Conservation (phyloP, 225 moss, liverwort and hornwort species). For the Takakia lepidozioides region DNA sequence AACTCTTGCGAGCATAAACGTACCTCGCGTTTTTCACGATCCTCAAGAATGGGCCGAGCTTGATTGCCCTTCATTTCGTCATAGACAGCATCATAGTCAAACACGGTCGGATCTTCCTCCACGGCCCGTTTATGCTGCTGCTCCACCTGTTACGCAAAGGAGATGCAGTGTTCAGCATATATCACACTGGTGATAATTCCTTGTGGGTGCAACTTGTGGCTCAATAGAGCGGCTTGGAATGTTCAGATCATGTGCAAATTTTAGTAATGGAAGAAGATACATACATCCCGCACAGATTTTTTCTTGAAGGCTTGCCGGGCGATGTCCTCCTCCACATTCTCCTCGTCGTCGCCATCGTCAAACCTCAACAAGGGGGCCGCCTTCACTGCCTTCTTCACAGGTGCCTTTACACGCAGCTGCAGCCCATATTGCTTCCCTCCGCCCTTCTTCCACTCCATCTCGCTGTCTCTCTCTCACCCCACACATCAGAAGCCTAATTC, state of each 20-base stretch:
- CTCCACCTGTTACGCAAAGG: constrained; percentile 48
- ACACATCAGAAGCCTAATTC: too few relatives aligned
- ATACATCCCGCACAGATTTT: constrained; percentile 71
- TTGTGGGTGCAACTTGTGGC: too few relatives aligned
- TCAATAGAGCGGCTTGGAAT: too few relatives aligned
- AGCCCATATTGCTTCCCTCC: constrained; percentile 52
- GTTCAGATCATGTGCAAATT: too few relatives aligned
- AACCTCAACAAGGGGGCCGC: constrained; percentile 35
- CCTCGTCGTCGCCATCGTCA: constrained; percentile 46
- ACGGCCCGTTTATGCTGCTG: constrained; percentile 71
- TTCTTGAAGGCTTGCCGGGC: constrained; percentile 94
- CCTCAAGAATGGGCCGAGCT: constrained; percentile 79
- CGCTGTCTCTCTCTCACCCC: not conserved
- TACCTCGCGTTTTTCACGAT: constrained; percentile 90
- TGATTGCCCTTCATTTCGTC: constrained; percentile 97
- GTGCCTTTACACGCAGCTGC: constrained; percentile 48
- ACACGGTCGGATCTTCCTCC: constrained; percentile 73
- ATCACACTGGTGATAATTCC: too few relatives aligned
- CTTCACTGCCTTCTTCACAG: constrained; percentile 30
- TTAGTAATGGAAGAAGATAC: not conserved
- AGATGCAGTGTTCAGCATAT: too few relatives aligned
- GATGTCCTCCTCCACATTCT: constrained; percentile 70
- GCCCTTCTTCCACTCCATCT: not conserved
- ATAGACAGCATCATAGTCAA: constrained; percentile 92
- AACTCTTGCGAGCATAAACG: not conserved